Evolutionary conservation across 164 flowering plant genomes (phyloP).

Genomic region (Magnolia changhungtana): DNA sequence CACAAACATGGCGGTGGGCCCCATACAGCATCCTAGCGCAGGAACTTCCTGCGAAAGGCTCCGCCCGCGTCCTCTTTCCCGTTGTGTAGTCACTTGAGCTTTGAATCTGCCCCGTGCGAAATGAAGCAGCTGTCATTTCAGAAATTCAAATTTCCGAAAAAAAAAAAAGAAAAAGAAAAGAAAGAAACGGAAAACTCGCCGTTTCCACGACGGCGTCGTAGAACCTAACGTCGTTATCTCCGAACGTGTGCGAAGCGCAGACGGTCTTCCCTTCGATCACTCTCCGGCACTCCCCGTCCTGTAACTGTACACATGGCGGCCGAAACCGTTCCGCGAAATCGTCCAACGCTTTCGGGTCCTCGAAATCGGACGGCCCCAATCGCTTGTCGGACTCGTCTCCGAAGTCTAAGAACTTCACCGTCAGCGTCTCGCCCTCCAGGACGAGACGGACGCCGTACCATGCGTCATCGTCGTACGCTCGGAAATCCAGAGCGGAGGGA

Average conservation of each 20-base stretch:
- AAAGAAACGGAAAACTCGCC: slow-evolving; percentile 14
- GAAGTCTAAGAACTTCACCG: slow-evolving; percentile 26
- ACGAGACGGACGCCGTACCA: slow-evolving; percentile 40
- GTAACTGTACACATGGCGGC: slow-evolving; percentile 38
- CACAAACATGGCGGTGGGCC: too few relatives aligned
- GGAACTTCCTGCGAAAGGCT: too few relatives aligned
- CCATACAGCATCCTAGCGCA: too few relatives aligned
- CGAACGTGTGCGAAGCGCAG: slow-evolving; percentile 27
- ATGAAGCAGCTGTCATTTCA: too few relatives aligned
- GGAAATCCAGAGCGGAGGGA: slow-evolving; percentile 29
- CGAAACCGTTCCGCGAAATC: slow-evolving; percentile 35
- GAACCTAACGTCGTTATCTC: slow-evolving; percentile 29
- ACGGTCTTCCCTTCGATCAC: slow-evolving; percentile 26
- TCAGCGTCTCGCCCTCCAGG: slow-evolving; percentile 18
- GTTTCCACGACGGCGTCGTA: slow-evolving; percentile 49
- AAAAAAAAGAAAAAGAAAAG: too few relatives aligned
- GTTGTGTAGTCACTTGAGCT: too few relatives aligned
- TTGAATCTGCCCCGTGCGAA: too few relatives aligned
- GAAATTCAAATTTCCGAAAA: too few relatives aligned
- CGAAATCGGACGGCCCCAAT: slow-evolving; percentile 22
- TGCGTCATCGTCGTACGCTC: slow-evolving; percentile 34
- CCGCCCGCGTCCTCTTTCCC: too few relatives aligned
- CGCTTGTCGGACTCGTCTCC: slow-evolving; percentile 13
- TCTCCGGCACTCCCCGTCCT: slow-evolving; percentile 43
- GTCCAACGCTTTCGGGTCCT: slow-evolving; percentile 18